Conservation (phyloP, 2,329 filamentous ascomycete species). For the Botrytis porri region DNA sequence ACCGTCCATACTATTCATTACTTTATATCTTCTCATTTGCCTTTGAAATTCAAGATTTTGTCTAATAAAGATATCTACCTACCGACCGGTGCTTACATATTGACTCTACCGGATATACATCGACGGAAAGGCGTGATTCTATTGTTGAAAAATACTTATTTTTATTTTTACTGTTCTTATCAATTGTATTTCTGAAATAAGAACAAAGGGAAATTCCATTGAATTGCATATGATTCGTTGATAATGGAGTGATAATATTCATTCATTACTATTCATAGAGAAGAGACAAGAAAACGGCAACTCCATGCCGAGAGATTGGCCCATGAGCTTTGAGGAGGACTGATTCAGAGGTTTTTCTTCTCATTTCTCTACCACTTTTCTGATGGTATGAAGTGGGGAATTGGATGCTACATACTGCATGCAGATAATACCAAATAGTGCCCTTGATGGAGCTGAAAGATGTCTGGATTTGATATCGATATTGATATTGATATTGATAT, state of each 20-base stretch:
- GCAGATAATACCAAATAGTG: background rate
- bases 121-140: background rate
- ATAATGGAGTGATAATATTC: background rate
- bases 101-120: background rate
- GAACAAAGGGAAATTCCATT: background rate
- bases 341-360: background rate
- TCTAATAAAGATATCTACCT: background rate
- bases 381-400: background rate
- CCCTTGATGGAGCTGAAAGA: background rate
- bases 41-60: too few relatives aligned
- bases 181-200: too few relatives aligned
- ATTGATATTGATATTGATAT: background rate
- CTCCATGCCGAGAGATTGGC: slow-evolving; percentile 5
- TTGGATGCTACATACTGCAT: background rate
- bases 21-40: background rate
- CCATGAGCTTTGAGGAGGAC: background rate
- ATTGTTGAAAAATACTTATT: background rate
- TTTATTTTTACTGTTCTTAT: background rate
- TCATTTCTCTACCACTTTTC: background rate
- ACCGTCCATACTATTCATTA: background rate
- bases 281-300: background rate
- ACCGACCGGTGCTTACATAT: too few relatives aligned
- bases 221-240: background rate
- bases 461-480: background rate
- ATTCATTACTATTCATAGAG: background rate